Conservation (phyloP, 257 asterid genomes). For the Orobanche coerulescens region DNA sequence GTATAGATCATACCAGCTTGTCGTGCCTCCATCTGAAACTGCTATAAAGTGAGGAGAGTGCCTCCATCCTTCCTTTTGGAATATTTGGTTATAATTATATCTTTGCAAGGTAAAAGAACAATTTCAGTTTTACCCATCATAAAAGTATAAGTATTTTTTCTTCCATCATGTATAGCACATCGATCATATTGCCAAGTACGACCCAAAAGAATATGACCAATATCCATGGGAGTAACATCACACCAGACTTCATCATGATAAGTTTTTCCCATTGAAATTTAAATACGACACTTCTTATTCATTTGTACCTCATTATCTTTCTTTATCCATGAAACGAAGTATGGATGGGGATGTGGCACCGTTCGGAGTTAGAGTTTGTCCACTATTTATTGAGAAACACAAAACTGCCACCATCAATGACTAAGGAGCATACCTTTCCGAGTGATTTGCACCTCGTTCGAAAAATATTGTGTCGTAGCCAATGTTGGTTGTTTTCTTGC, state of each 20-base stretch:
- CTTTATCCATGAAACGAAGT: background rate
- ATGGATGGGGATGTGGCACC: background rate
- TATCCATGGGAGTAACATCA: background rate
- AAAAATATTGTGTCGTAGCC: background rate
- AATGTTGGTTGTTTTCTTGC: background rate
- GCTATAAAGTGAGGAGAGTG: background rate
- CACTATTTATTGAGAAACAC: background rate
- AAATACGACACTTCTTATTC: constrained; percentile 3
- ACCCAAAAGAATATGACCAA: constrained; percentile 1
- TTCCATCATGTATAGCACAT: background rate
- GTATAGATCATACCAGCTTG: background rate
- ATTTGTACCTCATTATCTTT: background rate
- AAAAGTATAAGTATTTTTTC: background rate
- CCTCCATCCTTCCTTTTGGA: background rate
- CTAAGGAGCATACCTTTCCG: background rate
- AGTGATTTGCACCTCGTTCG: background rate
- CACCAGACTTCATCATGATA: constrained; percentile 10
- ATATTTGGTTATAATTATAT: no score
- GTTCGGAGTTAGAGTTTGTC: background rate
- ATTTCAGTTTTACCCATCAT: background rate
- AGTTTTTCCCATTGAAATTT: constrained; percentile 1
- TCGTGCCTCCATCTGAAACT: background rate
- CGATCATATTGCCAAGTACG: constrained; percentile 1
- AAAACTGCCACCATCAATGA: background rate
- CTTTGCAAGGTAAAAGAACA: background rate